Base-by-base conservation (phyloP, 352 stramenopile genomes). In the Globisporangium takayamanum region DNA sequence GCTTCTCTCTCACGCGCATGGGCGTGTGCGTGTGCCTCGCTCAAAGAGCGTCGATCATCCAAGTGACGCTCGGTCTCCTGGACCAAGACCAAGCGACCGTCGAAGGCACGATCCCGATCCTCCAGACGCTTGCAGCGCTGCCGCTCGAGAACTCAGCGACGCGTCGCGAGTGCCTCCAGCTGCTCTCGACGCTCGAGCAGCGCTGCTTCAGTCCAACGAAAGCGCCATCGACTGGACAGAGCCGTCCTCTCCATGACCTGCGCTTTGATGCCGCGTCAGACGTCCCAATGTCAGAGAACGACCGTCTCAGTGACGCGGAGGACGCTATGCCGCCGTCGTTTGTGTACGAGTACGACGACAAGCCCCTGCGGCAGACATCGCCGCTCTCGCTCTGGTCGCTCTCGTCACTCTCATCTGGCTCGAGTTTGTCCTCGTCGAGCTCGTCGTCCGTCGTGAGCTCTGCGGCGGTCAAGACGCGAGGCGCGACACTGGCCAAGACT, bases 11-110 rank as follows among this genome's bases (percentile, higher is more conserved):
- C n/a, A 14, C 30, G 28, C 28, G 2, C 44, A 26, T 45, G 26
- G 16, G 12, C 47, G 67, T 60, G 28, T 39, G 33, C 10, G 33
- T 46, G 18, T 46, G 41, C 18, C 41, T 46, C 41, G 41, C 18
- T n/a, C 49, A 67, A 5, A 74, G 75, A 37, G 75, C 79, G 12
- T 68, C 74, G n/a, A 67, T 88, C 55, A 62, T 92, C 26, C 75
- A 87, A 22, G 51, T 69, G 2, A 75, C 89, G 44, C 59, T 89
- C 26, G 57, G 59, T 0, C 67, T 92, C 14, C 58, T 89, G 25
- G 76, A 89, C 45, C 76, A 80, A n/a, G 71, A 79, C n/a, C 62
- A 86, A 39, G 61, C 59, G 14, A 67, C 69, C 14, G 55, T 89
- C 8, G 48, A 75, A 59, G 68, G 72, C 36, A 65, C 74, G n/a